Conservation (phyloP, 495 filamentous ascomycete species). For the Penicillium dipodomyicola region DNA sequence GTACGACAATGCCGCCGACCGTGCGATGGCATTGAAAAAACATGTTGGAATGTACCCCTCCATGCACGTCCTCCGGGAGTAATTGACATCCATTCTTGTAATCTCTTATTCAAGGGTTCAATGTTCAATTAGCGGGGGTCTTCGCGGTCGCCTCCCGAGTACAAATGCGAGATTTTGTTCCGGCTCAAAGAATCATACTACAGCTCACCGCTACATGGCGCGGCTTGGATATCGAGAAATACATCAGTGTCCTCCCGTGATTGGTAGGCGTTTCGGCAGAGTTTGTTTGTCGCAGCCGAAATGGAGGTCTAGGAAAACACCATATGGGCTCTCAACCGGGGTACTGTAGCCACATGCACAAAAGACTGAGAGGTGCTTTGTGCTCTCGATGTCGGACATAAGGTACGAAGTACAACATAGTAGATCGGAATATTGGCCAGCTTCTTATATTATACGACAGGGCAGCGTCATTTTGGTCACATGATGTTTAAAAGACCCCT, state of each 20-base stretch:
- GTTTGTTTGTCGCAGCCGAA: constrained; percentile 15
- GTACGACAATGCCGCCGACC: constrained; percentile 3
- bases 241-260: constrained; percentile 1
- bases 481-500: constrained; percentile 7
- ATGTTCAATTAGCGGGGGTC: constrained; percentile 5
- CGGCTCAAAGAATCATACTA: constrained; percentile 16
- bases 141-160: constrained; percentile 1
- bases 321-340: constrained; percentile 21
- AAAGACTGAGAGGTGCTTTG: constrained; percentile 1
- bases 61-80: neutral
- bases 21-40: constrained; percentile 3
- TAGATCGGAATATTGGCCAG: constrained; percentile 1
- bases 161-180: constrained; percentile 1
- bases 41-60: constrained; percentile 10
- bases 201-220: constrained; percentile 33
- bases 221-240: constrained; percentile 15
- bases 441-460: neutral
- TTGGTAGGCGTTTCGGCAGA: constrained; percentile 12
- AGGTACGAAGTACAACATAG: neutral
- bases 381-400: constrained; percentile 15
- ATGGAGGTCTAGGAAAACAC: constrained; percentile 26
- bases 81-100: constrained; percentile 9
- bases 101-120: neutral
- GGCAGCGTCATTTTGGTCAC: neutral
- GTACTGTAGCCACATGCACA: constrained; percentile 9